Evolutionary conservation across 805 yeast species (phyloP), one percentile per base, ranked within the genome.

Genomic region (Saccharomycopsis capsularis): DNA sequence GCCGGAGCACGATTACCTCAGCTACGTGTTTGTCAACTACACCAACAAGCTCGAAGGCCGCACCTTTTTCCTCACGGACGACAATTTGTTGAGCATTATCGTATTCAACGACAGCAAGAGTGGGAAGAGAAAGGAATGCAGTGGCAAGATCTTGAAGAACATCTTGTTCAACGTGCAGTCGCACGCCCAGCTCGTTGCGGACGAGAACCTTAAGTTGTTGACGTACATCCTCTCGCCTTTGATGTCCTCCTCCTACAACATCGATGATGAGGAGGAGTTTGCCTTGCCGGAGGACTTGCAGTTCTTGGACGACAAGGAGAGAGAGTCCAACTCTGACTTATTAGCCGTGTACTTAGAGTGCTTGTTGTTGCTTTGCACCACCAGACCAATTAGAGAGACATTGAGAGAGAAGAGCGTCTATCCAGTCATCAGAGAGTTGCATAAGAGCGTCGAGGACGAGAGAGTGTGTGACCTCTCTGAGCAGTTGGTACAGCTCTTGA

Each of bases 141-240:
- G 87, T 35, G 95, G 95, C 1, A 84, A 95, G 3, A 85, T 96
- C 1, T 85, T 93, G 57, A 91, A 93, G 63, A 91, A 91, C 65
- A 77, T 91, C 0, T 68, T 91, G 44, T 91, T 91, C 60, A 96
- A 90, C 60, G 70, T 85, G 1, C 77, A 79, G 37, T 65, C 76
- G 32, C 98, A 91, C 61, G 66, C 66, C 57, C 63, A 61, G 22
- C 68, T 91, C 40, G 63, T 88, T 37, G 70, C 68, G 3, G 83
- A 85, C 58, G 78, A 73, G 34, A 66, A 71, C 6, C 79, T 87
- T 50, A 87, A 90, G 57, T 58, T 91, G 35, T 71, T 93, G 59
- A 95, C 96, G 3, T 86, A 84, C 58, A 73, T 91, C 22, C 69
- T 91, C 50, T 70, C 85, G 40, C 96, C 97, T 15, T 73, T 93